Percentiles rank a stretch among this genome's conserved stretches.
These are phyloP conservation scores for Bertia moriformis DNA, from an alignment of 2,329 filamentous ascomycete genomes.

Conservation along the genomic window DNA sequence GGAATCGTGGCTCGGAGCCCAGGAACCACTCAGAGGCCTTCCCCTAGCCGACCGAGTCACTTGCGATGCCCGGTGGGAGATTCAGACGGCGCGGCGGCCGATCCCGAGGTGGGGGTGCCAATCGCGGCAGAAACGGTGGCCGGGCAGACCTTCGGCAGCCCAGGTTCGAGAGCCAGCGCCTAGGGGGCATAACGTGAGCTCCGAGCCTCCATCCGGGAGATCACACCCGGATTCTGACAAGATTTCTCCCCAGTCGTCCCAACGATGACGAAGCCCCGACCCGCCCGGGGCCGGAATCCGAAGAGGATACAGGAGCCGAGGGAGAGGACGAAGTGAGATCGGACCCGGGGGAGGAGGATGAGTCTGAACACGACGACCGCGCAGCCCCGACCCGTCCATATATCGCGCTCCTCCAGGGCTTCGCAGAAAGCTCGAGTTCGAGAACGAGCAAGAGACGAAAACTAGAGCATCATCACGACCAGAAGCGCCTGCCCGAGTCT, in stretches of 20 bases:
- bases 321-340: constrained; percentile 29
- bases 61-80: too few species aligned
- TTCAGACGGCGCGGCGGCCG: neutral
- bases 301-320: too few species aligned
- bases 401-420: constrained; percentile 39
- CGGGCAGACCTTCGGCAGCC: neutral
- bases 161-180: neutral
- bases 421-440: constrained; percentile 27
- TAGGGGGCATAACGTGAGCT: neutral
- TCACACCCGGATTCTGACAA: too few species aligned
- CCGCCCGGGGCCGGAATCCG: too few species aligned
- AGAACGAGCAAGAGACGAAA: constrained; percentile 44
- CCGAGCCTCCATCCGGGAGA: too few species aligned
- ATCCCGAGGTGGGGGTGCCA: neutral
- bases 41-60: too few species aligned
- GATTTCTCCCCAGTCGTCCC: too few species aligned
- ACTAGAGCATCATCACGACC: constrained; percentile 23
- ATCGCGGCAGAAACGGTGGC: neutral
- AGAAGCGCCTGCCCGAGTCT: too few species aligned
- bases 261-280: too few species aligned
- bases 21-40: too few species aligned
- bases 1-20: too few species aligned
- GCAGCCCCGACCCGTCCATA: constrained; percentile 28
- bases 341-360: constrained; percentile 26
- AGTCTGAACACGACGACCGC: constrained; percentile 18